Evolutionary conservation across 2,329 filamentous ascomycete genomes (phyloP), one percentile per base, ranked within the genome.

Genomic region (Aureobasidium leucospermi): DNA sequence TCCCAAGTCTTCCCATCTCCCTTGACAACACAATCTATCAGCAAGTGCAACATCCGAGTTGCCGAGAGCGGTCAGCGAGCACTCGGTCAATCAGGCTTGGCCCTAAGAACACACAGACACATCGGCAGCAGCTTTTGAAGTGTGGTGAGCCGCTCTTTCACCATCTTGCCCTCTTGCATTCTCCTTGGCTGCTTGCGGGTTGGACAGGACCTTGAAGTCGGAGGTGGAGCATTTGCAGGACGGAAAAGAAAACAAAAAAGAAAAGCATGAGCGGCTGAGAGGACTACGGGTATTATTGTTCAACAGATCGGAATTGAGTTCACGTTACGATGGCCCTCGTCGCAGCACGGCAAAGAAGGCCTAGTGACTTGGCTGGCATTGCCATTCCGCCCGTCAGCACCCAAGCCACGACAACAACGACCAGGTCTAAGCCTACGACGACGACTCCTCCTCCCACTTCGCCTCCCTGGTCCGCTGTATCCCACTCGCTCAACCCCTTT

Each of bases 51-150:
- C 34, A 36, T 15, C 52, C 52, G 52, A 28, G 13, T 28, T 46
- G 11, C 52, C 52, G 52, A 56, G 41, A 56, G 52, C 52, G 52
- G 52, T 56, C 52, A 56, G 41, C 28, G 38, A 56, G 49, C 29
- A 28, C 15, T 16, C 39, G 11, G 49, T 31, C 36, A 31, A 52
- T 41, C 36, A 13, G 38, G 32, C 51, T 55, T 55, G 51, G 51
- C 51, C 51, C 28, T 31, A 11, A 23, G 45, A 29, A 51, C 34
- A 51, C 47, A 51, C 47, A 51, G 47, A 48, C 46, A n/a, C 46
- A 32, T 4, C 32, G 16, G n/a, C 39, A 15, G 13, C 6, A 10
- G 6, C 16, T 16, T 38, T 34, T 49, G 47, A 39, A 32, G 47
- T 6, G 47, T 51, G 16, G 48, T 41, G 19, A 31, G 39, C n/a